Conservation (phyloP, 75 land plant genomes). For the Adiantum capillusveneris region DNA sequence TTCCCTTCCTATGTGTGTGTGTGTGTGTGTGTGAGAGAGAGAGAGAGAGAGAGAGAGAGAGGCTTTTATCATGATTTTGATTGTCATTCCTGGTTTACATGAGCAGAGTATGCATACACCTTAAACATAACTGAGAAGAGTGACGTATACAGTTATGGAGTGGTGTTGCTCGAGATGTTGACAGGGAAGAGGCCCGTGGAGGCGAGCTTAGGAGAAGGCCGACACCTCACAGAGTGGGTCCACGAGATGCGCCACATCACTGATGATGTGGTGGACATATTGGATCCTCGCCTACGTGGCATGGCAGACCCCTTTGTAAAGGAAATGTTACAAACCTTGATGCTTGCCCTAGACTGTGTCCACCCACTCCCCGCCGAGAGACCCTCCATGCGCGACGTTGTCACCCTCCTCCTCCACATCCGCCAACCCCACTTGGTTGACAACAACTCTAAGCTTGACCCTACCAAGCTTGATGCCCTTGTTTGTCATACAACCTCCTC, state of each 20-base stretch:
- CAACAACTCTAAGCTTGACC: too few relatives aligned
- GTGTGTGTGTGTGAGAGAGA: background rate
- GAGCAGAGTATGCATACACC: slow-evolving; percentile 23
- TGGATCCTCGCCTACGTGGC: slow-evolving; percentile 19
- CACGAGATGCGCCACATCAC: slow-evolving; percentile 6
- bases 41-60: background rate
- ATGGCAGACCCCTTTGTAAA: slow-evolving; percentile 23
- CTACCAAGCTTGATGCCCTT: too few relatives aligned
- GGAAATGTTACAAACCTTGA: slow-evolving; percentile 20
- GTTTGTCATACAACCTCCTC: too few relatives aligned
- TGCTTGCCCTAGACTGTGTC: slow-evolving; percentile 21
- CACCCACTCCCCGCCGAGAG: slow-evolving; percentile 15
- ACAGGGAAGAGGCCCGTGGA: slow-evolving; percentile 18
- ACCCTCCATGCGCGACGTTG: slow-evolving; percentile 27
- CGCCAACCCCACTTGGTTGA: slow-evolving; percentile 1
- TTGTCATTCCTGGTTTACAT: background rate
- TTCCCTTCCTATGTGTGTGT: too few relatives aligned
- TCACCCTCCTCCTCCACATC: slow-evolving; percentile 14
- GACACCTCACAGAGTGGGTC: slow-evolving; percentile 19
- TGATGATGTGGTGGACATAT: slow-evolving; percentile 7
- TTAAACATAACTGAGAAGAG: slow-evolving; percentile 19
- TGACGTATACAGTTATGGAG: slow-evolving; percentile 25
- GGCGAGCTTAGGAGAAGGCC: slow-evolving; percentile 2
- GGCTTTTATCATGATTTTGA: too few relatives aligned
- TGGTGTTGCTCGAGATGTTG: slow-evolving; percentile 20